phyloP scores from a whole-genome alignment of 768 basidiomycete genomes.

The Russula vinacea region DNA sequence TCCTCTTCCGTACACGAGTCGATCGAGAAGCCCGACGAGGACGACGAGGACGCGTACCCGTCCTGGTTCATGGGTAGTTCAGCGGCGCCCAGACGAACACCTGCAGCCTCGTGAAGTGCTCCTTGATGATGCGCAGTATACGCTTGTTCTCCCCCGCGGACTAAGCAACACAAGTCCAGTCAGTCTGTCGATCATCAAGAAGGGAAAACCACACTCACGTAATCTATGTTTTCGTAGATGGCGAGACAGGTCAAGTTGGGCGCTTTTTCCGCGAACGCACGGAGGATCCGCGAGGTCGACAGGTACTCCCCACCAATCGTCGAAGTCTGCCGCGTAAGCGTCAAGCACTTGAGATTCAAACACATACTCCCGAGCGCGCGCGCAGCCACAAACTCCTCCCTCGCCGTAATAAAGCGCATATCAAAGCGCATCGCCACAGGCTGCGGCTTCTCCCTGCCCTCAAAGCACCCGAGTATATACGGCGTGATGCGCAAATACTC shows the following conservation, averaged over 20 bases:
- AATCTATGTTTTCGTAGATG: slow-evolving; percentile 26
- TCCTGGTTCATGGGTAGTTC: slow-evolving; percentile 6
- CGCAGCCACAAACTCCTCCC: slow-evolving; percentile 18
- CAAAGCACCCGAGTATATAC: slow-evolving; percentile 21
- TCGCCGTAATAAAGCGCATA: slow-evolving; percentile 16
- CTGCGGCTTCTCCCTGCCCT: slow-evolving; percentile 6
- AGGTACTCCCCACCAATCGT: slow-evolving; percentile 18
- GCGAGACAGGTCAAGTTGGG: slow-evolving; percentile 22
- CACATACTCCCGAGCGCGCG: not conserved
- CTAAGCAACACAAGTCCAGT: not conserved
- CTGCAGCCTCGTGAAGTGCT: slow-evolving; percentile 20
- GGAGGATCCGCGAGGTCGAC: slow-evolving; percentile 19
- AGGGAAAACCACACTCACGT: slow-evolving; percentile 8
- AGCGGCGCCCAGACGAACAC: slow-evolving; percentile 28
- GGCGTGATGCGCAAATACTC: slow-evolving; percentile 20
- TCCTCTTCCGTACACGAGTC: slow-evolving; percentile 24
- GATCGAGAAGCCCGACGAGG: slow-evolving; percentile 24
- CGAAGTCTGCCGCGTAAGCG: slow-evolving; percentile 10
- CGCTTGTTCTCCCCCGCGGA: slow-evolving; percentile 26
- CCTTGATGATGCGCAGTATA: slow-evolving; percentile 19
- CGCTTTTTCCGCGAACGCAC: slow-evolving; percentile 18
- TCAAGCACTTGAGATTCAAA: slow-evolving; percentile 21
- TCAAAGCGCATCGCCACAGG: slow-evolving; percentile 19
- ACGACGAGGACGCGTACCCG: slow-evolving; percentile 13
- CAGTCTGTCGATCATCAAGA: too few species aligned